These are phyloP conservation scores for Sporisorium scitamineum DNA, from an alignment of 1,284 basidiomycete species.

Conservation along the genomic window DNA sequence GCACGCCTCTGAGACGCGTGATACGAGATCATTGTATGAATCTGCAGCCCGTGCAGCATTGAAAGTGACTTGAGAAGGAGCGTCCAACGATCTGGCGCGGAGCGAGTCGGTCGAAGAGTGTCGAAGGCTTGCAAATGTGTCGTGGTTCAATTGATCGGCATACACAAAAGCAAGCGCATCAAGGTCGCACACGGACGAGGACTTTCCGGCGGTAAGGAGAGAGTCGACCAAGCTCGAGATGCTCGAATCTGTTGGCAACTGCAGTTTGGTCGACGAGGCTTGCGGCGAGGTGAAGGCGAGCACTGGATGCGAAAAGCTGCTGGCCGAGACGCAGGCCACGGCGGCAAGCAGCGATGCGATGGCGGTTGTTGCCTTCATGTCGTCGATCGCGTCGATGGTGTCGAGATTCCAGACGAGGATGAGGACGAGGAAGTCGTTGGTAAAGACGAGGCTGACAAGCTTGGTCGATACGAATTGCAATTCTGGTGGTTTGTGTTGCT, in stretches of 20 bases:
- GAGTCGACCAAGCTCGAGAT: conserved; percentile 24
- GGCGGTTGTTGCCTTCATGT: conserved; percentile 30
- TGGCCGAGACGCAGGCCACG: conserved; percentile 31
- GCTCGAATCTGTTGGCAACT: conserved; percentile 22
- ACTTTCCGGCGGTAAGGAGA: conserved; percentile 15
- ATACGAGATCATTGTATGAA: background rate
- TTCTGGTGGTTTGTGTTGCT: conserved; percentile 33
- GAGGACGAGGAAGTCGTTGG: background rate
- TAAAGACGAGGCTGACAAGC: background rate
- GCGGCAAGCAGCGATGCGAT: conserved; percentile 29
- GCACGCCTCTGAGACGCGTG: background rate
- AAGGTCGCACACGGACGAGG: conserved; percentile 27
- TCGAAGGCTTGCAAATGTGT: conserved; percentile 31
- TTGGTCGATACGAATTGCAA: background rate
- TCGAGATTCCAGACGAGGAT: background rate
- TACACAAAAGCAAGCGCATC: conserved; percentile 32
- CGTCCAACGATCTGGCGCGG: conserved; percentile 34
- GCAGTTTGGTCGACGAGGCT: conserved; percentile 18
- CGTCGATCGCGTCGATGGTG: background rate
- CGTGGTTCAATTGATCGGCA: conserved; percentile 16
- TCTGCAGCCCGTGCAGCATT: conserved; percentile 3
- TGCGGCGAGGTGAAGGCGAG: conserved; percentile 44
- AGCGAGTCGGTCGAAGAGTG: conserved; percentile 36
- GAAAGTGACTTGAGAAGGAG: conserved; percentile 48
- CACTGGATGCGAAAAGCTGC: conserved; percentile 21